phyloP scores from a whole-genome alignment of 257 asterid genomes.

The Fraxinus anomala region DNA sequence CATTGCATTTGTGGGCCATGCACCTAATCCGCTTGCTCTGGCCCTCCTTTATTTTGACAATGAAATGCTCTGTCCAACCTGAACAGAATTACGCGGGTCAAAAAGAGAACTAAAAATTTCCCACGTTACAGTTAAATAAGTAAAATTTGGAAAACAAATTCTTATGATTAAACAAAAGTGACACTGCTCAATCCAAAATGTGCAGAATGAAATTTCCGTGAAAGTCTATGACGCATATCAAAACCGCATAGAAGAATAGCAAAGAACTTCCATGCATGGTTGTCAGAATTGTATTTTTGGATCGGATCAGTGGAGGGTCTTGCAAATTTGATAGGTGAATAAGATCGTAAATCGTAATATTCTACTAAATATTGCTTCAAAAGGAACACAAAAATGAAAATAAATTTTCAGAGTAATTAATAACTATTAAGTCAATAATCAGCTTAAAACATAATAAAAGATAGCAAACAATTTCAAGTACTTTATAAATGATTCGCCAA shows the following conservation, averaged over 20 bases:
- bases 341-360: no score
- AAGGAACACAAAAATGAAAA: no score
- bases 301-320: no score
- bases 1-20: slow-evolving; percentile 89
- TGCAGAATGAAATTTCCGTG: neutral
- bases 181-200: slow-evolving; percentile 3
- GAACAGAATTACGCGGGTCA: neutral
- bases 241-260: slow-evolving; percentile 1
- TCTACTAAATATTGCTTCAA: no score
- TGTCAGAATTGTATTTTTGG: no score
- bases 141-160: neutral
- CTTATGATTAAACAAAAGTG: neutral
- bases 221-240: neutral
- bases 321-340: no score
- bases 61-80: slow-evolving; percentile 97
- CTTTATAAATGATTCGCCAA: no score
- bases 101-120: neutral
- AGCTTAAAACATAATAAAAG: no score
- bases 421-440: no score
- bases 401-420: no score
- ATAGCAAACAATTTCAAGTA: no score
- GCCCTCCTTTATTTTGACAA: slow-evolving; percentile 86
- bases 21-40: slow-evolving; percentile 89
- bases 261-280: slow-evolving; percentile 1
- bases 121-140: neutral